Percentiles rank a stretch among this genome's conserved stretches.
These are phyloP conservation scores for Saccharomycopsis sp. DNA, from an alignment of 805 yeast species.

Conservation along the genomic window DNA sequence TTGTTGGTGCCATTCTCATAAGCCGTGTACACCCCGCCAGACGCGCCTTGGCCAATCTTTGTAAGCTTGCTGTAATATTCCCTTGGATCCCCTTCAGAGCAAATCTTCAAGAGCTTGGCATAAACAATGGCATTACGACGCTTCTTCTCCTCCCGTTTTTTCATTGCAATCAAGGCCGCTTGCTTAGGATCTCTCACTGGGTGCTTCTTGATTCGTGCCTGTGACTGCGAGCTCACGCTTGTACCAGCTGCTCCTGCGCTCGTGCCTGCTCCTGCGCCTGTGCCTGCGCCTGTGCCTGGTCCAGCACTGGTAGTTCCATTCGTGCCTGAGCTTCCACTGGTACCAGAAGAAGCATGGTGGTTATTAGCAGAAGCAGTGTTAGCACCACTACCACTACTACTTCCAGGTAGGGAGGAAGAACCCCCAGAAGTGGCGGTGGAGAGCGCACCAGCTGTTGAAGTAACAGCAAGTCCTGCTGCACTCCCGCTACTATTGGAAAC, in stretches of 20 bases:
- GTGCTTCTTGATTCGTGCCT: conserved; percentile 21
- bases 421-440: neutral
- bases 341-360: neutral
- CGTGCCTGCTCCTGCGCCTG: too few relatives aligned
- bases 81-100: conserved; percentile 80
- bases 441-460: too few relatives aligned
- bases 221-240: conserved; percentile 23
- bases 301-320: too few relatives aligned
- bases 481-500: too few relatives aligned
- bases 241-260: neutral
- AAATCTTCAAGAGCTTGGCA: conserved; percentile 62
- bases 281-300: too few relatives aligned
- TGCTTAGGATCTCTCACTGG: conserved; percentile 28
- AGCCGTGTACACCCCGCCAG: conserved; percentile 94
- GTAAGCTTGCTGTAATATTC: conserved; percentile 54
- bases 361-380: neutral
- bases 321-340: too few relatives aligned
- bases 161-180: conserved; percentile 49
- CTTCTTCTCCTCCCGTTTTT: conserved; percentile 72
- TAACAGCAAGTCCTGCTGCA: too few relatives aligned
- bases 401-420: too few relatives aligned
- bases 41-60: conserved; percentile 97
- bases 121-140: conserved; percentile 64
- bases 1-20: conserved; percentile 45
- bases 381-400: neutral